Percentiles rank a stretch among this genome's conserved stretches.
Evolutionary conservation across 768 basidiomycete species (phyloP).

Genomic region (Termitomyces sp.): DNA sequence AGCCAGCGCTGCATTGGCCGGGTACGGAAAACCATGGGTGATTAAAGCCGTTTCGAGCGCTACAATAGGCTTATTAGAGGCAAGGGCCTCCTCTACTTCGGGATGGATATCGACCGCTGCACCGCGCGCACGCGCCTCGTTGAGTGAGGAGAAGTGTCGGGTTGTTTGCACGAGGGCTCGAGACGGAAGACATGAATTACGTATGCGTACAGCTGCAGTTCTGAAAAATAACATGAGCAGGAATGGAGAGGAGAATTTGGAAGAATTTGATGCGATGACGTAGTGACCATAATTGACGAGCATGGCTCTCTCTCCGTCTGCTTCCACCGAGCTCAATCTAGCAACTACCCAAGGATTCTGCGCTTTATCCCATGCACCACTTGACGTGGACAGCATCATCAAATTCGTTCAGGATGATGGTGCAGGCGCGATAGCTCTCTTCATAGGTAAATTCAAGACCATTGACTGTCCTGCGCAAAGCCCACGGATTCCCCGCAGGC

Average conservation of each 20-base stretch:
- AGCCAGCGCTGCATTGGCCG: constrained; percentile 68
- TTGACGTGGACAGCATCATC: constrained; percentile 56
- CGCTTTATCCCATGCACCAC: constrained; percentile 50
- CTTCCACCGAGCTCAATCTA: constrained; percentile 38
- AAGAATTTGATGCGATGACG: not conserved
- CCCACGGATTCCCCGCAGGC: constrained; percentile 20
- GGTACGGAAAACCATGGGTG: constrained; percentile 88
- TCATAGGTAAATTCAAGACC: constrained; percentile 51
- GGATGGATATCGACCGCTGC: constrained; percentile 65
- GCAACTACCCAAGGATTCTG: constrained; percentile 44
- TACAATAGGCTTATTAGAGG: constrained; percentile 61
- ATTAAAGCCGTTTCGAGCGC: constrained; percentile 91
- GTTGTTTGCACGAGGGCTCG: not conserved
- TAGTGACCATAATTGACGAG: not conserved
- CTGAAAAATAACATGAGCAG: not conserved
- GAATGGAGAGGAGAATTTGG: not conserved
- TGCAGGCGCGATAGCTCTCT: constrained; percentile 70
- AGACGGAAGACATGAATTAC: not conserved
- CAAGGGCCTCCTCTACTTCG: constrained; percentile 80
- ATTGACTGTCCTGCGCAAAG: not conserved
- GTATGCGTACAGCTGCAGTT: not conserved
- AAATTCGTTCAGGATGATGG: constrained; percentile 53
- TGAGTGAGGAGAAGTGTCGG: constrained; percentile 1
- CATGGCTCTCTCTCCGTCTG: constrained; percentile 16
- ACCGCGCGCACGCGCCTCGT: constrained; percentile 10